Conservation (phyloP, 495 filamentous ascomycete genomes). For the Chaetomium fimeti region DNA sequence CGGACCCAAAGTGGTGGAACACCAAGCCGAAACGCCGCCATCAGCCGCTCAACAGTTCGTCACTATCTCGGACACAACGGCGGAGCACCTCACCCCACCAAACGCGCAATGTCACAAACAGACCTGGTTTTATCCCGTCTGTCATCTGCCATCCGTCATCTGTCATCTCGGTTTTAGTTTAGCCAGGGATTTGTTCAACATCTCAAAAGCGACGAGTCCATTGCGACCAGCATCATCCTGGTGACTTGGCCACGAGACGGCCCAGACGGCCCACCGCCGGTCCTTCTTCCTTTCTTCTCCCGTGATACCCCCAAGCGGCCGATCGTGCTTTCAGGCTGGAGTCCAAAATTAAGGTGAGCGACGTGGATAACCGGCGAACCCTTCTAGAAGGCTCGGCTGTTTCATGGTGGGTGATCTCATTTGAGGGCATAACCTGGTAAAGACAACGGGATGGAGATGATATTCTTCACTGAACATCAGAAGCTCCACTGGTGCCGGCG, state of each 20-base stretch:
- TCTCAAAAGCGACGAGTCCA: background rate
- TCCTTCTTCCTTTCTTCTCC: background rate
- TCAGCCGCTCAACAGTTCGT: background rate
- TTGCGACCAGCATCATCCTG: background rate
- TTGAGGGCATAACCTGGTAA: background rate
- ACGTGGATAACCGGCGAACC: background rate
- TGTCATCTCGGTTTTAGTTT: background rate
- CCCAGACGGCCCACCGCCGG: background rate
- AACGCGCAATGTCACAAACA: background rate
- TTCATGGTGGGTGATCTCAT: slow-evolving; percentile 13
- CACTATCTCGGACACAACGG: background rate
- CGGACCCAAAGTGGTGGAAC: slow-evolving; percentile 5
- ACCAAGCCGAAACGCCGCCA: background rate
- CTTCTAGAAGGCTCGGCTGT: background rate
- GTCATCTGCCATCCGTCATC: too few species aligned
- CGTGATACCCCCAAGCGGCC: background rate
- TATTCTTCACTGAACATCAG: too few species aligned
- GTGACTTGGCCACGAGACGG: too few species aligned
- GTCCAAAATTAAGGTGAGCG: background rate
- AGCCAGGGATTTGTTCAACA: background rate
- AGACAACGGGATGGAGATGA: too few species aligned
- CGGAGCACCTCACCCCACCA: background rate
- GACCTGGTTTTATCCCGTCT: too few species aligned
- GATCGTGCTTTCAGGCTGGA: background rate
- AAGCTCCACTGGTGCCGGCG: too few species aligned